Percentiles rank a stretch among this genome's conserved stretches.
Conservation (phyloP, 148 eudicot genomes). For the Chenopodium formosanum region DNA sequence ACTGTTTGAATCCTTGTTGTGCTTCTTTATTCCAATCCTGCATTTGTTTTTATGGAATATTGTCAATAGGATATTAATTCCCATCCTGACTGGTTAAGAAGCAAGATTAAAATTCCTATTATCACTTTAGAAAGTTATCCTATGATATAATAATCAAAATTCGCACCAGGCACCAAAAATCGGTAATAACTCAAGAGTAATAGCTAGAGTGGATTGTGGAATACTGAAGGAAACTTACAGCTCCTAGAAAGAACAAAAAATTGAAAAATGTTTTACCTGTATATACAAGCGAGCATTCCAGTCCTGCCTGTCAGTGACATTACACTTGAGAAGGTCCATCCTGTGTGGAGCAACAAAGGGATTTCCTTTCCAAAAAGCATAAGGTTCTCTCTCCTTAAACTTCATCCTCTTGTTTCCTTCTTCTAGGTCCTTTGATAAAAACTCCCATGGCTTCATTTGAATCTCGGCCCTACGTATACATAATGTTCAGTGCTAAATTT, state of each 20-base stretch:
- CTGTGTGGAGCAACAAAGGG: slow-evolving; percentile 60
- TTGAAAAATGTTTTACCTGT: slow-evolving; percentile 44
- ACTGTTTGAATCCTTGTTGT: slow-evolving; percentile 57
- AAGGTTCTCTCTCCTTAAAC: slow-evolving; percentile 67
- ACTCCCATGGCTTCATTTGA: slow-evolving; percentile 71
- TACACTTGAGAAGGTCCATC: slow-evolving; percentile 72
- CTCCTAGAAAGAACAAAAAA: slow-evolving; percentile 3
- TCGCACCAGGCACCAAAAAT: background rate
- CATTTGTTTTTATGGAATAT: background rate
- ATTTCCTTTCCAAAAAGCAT: slow-evolving; percentile 90
- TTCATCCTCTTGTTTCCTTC: slow-evolving; percentile 57
- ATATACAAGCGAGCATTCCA: slow-evolving; percentile 67
- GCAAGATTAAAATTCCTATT: background rate
- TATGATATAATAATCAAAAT: background rate
- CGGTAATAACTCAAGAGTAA: background rate
- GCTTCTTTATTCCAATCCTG: slow-evolving; percentile 68
- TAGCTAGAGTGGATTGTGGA: background rate
- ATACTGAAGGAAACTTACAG: background rate
- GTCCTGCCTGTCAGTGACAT: slow-evolving; percentile 62
- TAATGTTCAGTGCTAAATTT: background rate
- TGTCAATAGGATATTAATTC: background rate
- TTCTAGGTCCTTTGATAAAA: slow-evolving; percentile 48
- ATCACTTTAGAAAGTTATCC: background rate
- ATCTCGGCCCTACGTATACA: slow-evolving; percentile 56
- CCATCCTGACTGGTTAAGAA: background rate